These are phyloP conservation scores for Cyclaneusma minus DNA, from an alignment of 2,329 filamentous ascomycete species.

Conservation along the genomic window DNA sequence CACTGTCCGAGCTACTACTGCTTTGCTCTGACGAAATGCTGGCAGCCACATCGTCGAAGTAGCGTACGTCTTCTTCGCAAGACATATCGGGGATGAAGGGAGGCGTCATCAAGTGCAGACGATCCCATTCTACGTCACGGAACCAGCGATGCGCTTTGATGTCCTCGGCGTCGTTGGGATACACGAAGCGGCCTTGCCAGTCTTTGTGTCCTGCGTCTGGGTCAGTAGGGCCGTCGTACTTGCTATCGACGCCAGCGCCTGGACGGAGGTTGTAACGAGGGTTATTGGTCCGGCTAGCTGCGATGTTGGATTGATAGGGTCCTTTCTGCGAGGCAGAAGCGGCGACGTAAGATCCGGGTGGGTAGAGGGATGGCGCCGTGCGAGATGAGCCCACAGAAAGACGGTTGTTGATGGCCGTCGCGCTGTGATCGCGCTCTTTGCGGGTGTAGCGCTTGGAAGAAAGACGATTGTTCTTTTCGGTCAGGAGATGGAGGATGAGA, in stretches of 20 bases:
- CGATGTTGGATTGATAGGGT: conserved; percentile 18
- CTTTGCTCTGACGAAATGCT: too few species aligned
- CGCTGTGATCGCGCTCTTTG: conserved; percentile 35
- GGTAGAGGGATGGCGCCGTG: too few species aligned
- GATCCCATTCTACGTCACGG: conserved; percentile 60
- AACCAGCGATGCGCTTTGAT: conserved; percentile 89
- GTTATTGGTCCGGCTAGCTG: conserved; percentile 1
- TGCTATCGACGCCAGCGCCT: conserved; percentile 11
- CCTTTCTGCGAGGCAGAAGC: conserved; percentile 7
- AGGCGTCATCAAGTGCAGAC: conserved; percentile 52
- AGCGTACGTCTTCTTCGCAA: conserved; percentile 60
- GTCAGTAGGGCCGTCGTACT: conserved; percentile 14
- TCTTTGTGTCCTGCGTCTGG: too few species aligned
- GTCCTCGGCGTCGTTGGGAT: conserved; percentile 69
- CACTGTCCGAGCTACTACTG: too few species aligned
- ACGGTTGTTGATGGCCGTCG: too few species aligned
- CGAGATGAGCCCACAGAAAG: too few species aligned
- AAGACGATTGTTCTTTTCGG: conserved; percentile 59
- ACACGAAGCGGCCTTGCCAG: conserved; percentile 49
- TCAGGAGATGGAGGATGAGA: conserved; percentile 56
- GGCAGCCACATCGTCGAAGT: conserved; percentile 93
- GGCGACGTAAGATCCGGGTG: too few species aligned
- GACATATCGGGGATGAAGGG: conserved; percentile 67
- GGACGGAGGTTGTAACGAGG: conserved; percentile 6
- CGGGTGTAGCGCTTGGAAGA: conserved; percentile 60